A percentile compares a stretch with the other conserved stretches of the same genome.
Conservation (phyloP, 2,329 filamentous ascomycete genomes). For the Chalaropsis thielavioides region DNA sequence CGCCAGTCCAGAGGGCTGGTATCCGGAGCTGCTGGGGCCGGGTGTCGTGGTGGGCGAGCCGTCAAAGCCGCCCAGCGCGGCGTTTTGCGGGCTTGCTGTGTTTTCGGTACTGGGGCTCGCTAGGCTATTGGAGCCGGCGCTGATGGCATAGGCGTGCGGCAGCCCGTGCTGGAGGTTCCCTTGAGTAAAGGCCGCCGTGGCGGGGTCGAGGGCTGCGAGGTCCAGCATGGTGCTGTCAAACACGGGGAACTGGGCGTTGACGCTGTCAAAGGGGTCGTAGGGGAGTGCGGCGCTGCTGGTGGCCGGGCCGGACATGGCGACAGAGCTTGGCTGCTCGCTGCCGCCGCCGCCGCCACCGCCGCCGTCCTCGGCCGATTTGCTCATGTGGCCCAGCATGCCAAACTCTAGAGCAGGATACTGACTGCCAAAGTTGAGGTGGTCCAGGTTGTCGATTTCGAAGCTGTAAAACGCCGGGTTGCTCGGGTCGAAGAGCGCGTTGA, state of each 20-base stretch:
- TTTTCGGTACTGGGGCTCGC: conserved; percentile 51
- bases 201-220: conserved; percentile 39
- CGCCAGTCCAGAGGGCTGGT: conserved; percentile 24
- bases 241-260: conserved; percentile 23
- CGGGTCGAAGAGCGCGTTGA: conserved; percentile 63
- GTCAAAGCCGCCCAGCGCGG: conserved; percentile 34
- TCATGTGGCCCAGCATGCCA: conserved; percentile 92
- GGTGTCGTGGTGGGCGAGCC: conserved; percentile 28
- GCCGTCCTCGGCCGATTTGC: conserved; percentile 25
- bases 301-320: not conserved
- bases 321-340: conserved; percentile 21
- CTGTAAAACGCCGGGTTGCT: conserved; percentile 90
- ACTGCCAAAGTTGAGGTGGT: conserved; percentile 59
- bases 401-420: conserved; percentile 94
- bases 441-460: conserved; percentile 84
- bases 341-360: conserved; percentile 20
- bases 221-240: conserved; percentile 40
- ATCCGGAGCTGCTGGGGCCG: conserved; percentile 4
- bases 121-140: conserved; percentile 46
- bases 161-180: conserved; percentile 47
- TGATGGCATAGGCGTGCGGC: conserved; percentile 51
- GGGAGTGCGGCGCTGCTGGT: not conserved
- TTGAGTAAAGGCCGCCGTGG: conserved; percentile 35
- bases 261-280: conserved; percentile 9
- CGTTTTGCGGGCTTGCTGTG: conserved; percentile 45